Base-by-base conservation (phyloP, 2,329 filamentous ascomycete species). In the Colletotrichum sp. region DNA sequence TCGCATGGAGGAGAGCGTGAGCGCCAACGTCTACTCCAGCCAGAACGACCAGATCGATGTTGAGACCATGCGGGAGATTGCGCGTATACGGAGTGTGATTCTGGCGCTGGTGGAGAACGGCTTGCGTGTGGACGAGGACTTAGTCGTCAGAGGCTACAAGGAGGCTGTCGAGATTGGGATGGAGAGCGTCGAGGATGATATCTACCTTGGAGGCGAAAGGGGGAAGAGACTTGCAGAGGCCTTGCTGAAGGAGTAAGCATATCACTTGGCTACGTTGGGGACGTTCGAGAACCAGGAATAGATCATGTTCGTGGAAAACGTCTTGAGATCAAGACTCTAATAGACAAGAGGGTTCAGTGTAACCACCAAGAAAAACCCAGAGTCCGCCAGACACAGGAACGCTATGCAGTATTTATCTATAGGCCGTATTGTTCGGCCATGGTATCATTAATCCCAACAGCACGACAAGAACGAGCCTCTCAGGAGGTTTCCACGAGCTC, bases 81-180 rank as follows among this genome's bases (percentile, higher is more conserved):
- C 95, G 18, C 89, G 96, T 73, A 88, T 98, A 59, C 89, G 93
- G 43, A 94, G 94, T 27, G 94, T 97, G 70, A 93, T 99, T 70
- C 90, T 92, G 71, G 93, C 95, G 2, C 85, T 99, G 73, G 94
- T 98, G 3, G 93, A 97, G 81, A 91, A 93, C 58, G 94, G 95
- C 0, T 86, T 97, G 57, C 91, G 92, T 72, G 95, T 99, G 33
- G 97, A 98, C 78, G 96, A 98, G 84, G 95, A 97, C 57, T 96
- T 92, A 82, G 93, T 98, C 27, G 93, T 92, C 78, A 91, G 88
- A 79, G 95, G 94, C 0, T 99, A 98, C 81, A 91, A 93, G 67
- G 94, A 93, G 76, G 94, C 94, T 34, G 87, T 98, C 3, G 94
- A 97, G 79, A 86, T 96, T 80, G 92, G 91, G 18, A 87, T 92